A percentile compares a stretch with the other conserved stretches of the same genome.
Conservation (phyloP, 73 alveolate species). For the Tetrahymena thermophila region DNA sequence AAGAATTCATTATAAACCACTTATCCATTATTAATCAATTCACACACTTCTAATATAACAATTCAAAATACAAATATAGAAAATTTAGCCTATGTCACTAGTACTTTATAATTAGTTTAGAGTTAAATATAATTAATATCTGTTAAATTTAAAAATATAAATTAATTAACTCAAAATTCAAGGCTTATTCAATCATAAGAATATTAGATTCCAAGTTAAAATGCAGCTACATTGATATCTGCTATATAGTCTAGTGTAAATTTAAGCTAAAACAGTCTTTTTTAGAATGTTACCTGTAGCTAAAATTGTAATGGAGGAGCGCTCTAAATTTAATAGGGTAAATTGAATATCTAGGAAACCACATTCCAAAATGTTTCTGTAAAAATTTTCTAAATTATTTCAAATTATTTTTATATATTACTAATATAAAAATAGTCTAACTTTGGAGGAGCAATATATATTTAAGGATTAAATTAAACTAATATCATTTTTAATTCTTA, state of each 20-base stretch:
- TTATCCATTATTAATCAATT: neutral
- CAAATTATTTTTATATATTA: neutral
- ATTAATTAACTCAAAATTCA: neutral
- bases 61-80: neutral
- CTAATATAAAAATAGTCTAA: neutral
- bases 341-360: neutral
- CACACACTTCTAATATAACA: neutral
- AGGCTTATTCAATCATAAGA: neutral
- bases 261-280: neutral
- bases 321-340: neutral
- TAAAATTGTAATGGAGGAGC: neutral
- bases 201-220: neutral
- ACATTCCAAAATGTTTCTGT: neutral
- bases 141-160: neutral
- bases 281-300: neutral
- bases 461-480: neutral
- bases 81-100: neutral
- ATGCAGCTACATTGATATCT: neutral
- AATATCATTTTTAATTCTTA: neutral
- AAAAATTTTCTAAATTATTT: no score
- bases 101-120: neutral
- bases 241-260: neutral
- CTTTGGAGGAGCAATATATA: neutral
- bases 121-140: neutral
- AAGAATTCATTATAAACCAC: neutral